Percentiles rank a stretch among this genome's conserved stretches.
Conservation (phyloP, 2,329 filamentous ascomycete species). For the Xylaria digitata region DNA sequence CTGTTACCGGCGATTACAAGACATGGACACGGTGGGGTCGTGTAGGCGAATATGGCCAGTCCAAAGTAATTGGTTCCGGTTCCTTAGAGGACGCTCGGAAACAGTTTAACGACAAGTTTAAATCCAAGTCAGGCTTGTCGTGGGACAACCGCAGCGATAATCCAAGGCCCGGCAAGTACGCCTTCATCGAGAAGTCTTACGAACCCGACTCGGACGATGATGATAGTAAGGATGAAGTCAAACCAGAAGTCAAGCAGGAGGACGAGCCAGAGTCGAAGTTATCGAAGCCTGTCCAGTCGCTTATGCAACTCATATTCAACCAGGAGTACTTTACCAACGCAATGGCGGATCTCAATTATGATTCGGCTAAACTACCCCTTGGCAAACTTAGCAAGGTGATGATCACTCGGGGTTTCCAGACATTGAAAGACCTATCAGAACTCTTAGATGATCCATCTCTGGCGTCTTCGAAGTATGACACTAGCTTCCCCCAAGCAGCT, state of each 20-base stretch:
- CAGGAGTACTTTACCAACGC: constrained; percentile 74
- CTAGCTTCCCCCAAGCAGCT: constrained; percentile 55
- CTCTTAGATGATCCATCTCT: constrained; percentile 67
- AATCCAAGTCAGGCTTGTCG: constrained; percentile 66
- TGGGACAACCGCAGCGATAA: constrained; percentile 66
- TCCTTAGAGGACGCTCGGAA: constrained; percentile 57
- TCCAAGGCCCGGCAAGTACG: constrained; percentile 77
- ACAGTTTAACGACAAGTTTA: constrained; percentile 71
- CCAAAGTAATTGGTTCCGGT: constrained; percentile 56
- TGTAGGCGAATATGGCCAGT: constrained; percentile 71
- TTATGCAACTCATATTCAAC: constrained; percentile 89
- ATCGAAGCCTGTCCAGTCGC: constrained; percentile 65
- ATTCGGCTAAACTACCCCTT: constrained; percentile 80
- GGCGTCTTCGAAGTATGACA: constrained; percentile 58
- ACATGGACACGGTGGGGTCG: constrained; percentile 86
- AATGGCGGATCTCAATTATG: constrained; percentile 76
- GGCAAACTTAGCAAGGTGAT: constrained; percentile 86
- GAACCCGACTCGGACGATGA: constrained; percentile 67
- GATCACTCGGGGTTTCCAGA: constrained; percentile 78
- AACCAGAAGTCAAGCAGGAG: constrained; percentile 41
- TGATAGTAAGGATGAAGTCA: constrained; percentile 42
- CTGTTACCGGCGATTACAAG: constrained; percentile 57
- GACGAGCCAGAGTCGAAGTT: constrained; percentile 46
- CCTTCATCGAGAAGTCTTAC: constrained; percentile 83
- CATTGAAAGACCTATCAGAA: constrained; percentile 78